These are phyloP conservation scores for Ceratonia siliqua DNA, from an alignment of 306 rosid genomes.

Conservation along the genomic window DNA sequence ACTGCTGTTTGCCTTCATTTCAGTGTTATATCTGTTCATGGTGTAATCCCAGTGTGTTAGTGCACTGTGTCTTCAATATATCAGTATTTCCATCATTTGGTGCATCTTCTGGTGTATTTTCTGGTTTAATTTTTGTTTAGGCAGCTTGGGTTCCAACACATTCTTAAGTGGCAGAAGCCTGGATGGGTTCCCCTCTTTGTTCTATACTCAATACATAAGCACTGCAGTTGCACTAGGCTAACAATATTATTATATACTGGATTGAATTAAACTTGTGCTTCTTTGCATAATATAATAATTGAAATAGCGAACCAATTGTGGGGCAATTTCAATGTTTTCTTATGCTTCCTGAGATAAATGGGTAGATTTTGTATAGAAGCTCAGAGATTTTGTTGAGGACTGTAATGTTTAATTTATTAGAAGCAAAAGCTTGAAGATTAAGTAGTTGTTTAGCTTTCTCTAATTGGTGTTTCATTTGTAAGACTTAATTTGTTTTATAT, in stretches of 20 bases:
- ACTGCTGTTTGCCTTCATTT: too few species aligned
- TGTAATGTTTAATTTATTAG: neutral
- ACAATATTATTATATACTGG: neutral
- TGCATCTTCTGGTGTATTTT: too few species aligned
- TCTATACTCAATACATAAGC: neutral
- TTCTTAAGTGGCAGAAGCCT: too few species aligned
- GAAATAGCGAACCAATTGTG: neutral
- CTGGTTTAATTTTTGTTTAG: too few species aligned
- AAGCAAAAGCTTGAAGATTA: neutral
- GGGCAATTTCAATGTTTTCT: neutral
- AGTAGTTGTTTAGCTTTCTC: neutral
- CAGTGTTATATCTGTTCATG: too few species aligned
- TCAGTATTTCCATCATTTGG: too few species aligned
- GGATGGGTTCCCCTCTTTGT: neutral
- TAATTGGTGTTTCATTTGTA: neutral
- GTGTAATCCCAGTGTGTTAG: too few species aligned
- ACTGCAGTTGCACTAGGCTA: neutral
- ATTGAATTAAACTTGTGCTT: neutral
- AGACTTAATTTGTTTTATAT: neutral
- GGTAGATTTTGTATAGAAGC: neutral
- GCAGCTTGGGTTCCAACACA: too few species aligned
- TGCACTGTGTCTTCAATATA: too few species aligned
- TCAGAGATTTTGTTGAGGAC: neutral
- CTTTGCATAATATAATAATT: neutral
- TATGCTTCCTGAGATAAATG: neutral